Conservation (phyloP, 306 rosid species). For the Dalbergia cultrata region DNA sequence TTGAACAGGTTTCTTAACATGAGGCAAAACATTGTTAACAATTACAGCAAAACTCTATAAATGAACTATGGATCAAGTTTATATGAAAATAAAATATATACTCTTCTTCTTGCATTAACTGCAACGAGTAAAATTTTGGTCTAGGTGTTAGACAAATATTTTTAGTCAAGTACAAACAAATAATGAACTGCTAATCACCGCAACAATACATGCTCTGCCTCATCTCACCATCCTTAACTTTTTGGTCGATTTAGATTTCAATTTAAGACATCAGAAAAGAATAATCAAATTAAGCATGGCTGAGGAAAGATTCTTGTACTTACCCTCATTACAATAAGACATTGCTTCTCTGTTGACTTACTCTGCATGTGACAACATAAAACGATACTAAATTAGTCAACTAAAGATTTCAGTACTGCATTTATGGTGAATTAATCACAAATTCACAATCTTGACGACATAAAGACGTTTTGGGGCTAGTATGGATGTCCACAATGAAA, state of each 20-base stretch:
- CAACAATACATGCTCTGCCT: constrained; percentile 21
- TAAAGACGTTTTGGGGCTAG: background rate
- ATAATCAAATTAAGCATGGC: constrained; percentile 23
- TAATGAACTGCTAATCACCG: constrained; percentile 29
- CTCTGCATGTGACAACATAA: constrained; percentile 59
- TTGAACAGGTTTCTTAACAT: constrained; percentile 14
- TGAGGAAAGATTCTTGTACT: constrained; percentile 45
- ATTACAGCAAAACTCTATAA: background rate
- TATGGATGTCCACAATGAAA: constrained; percentile 15
- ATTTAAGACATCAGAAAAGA: constrained; percentile 16
- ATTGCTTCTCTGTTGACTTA: constrained; percentile 67
- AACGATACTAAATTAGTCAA: constrained; percentile 39
- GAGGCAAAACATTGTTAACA: background rate
- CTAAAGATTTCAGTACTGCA: constrained; percentile 11
- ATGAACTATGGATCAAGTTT: background rate
- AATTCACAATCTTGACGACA: constrained; percentile 22
- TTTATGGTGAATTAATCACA: constrained; percentile 12
- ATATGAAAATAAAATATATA: background rate
- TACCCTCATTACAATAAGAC: constrained; percentile 76
- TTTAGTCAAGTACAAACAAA: constrained; percentile 27
- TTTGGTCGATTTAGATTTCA: constrained; percentile 17
- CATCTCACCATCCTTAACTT: constrained; percentile 3
- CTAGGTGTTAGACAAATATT: constrained; percentile 11
- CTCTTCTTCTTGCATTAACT: background rate
- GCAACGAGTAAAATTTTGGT: background rate